A percentile compares a stretch with the other conserved stretches of the same genome.
Evolutionary conservation across 2,329 filamentous ascomycete genomes (phyloP).

Genomic region (Penicillium sp.): DNA sequence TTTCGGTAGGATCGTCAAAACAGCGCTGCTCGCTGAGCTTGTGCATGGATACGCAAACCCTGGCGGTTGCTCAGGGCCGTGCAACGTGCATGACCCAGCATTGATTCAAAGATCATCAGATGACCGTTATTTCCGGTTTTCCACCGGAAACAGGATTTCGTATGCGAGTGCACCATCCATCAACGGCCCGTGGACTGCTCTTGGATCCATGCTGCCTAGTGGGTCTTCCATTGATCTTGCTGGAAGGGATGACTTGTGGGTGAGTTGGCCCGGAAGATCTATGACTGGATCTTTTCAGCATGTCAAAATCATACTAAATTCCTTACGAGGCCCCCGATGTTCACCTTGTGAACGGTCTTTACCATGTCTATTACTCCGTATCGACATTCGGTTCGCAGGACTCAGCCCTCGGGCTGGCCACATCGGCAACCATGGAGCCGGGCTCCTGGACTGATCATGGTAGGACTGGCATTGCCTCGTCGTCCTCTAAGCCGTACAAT

Average conservation of each 20-base stretch:
- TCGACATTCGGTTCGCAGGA: conserved; percentile 60
- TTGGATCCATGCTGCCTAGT: conserved; percentile 48
- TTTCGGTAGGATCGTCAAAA: neutral
- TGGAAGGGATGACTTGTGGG: conserved; percentile 53
- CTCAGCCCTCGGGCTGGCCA: conserved; percentile 62
- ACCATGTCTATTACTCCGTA: conserved; percentile 68
- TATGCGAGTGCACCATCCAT: conserved; percentile 51
- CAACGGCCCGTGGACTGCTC: conserved; percentile 52
- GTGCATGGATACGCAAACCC: conserved; percentile 33
- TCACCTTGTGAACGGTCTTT: conserved; percentile 55
- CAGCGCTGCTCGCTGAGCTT: conserved; percentile 14
- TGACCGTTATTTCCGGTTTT: conserved; percentile 55
- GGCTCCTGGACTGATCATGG: conserved; percentile 38
- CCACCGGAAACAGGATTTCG: conserved; percentile 51
- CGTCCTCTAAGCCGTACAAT: conserved; percentile 51
- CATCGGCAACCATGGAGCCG: conserved; percentile 43
- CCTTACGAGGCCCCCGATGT: conserved; percentile 61
- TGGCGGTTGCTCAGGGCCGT: conserved; percentile 32
- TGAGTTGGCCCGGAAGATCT: conserved; percentile 20
- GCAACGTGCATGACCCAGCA: conserved; percentile 49
- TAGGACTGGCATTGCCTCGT: conserved; percentile 38
- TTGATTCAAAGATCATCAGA: conserved; percentile 50
- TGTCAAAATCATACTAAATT: neutral
- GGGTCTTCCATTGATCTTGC: conserved; percentile 48
- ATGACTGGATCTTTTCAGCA: neutral